Conservation (phyloP, 2,329 filamentous ascomycete species). For the Trichoderma semiorbis region DNA sequence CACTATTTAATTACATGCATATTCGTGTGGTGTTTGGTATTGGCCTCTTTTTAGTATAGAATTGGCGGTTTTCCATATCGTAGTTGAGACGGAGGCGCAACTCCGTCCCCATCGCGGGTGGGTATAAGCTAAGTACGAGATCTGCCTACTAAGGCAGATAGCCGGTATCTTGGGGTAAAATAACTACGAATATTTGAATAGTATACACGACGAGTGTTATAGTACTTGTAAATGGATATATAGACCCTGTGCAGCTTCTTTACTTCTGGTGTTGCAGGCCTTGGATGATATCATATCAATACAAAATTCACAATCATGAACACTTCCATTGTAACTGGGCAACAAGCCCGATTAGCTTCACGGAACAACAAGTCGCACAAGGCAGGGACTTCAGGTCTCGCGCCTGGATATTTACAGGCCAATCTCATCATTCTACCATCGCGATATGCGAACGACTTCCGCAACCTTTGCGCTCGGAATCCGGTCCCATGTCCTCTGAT, state of each 20-base stretch:
- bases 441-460: slow-evolving; percentile 55
- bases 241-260: not conserved
- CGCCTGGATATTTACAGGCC: slow-evolving; percentile 56
- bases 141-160: not conserved
- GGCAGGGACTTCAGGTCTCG: slow-evolving; percentile 50
- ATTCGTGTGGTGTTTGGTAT: not conserved
- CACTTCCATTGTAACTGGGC: slow-evolving; percentile 23
- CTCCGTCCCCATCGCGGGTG: slow-evolving; percentile 17
- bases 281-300: not conserved
- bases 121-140: not conserved
- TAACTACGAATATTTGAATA: not conserved
- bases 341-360: slow-evolving; percentile 41
- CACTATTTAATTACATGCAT: not conserved
- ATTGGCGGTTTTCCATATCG: not conserved
- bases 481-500: slow-evolving; percentile 61
- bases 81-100: slow-evolving; percentile 20
- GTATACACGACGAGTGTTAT: not conserved
- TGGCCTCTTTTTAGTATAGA: not conserved
- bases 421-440: slow-evolving; percentile 60
- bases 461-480: slow-evolving; percentile 56
- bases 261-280: not conserved
- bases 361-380: slow-evolving; percentile 39
- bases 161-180: not conserved
- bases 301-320: not conserved
- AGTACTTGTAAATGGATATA: not conserved